Evolutionary conservation across 768 basidiomycete species (phyloP).

Genomic region (Lactarius sp.): DNA sequence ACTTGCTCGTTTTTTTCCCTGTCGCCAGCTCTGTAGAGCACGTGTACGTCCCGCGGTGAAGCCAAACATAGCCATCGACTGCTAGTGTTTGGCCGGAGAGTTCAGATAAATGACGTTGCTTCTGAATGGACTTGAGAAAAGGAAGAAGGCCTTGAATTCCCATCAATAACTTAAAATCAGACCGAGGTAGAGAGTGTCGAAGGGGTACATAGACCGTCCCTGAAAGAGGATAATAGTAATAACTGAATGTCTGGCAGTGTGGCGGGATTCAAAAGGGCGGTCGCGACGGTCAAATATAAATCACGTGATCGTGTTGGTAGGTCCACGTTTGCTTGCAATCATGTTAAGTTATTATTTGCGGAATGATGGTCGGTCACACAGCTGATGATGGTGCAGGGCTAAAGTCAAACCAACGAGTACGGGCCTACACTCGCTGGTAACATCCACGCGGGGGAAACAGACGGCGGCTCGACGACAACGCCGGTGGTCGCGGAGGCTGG

Average conservation of each 20-base stretch:
- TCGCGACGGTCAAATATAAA: background rate
- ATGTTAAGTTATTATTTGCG: too few species aligned
- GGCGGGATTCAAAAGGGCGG: background rate
- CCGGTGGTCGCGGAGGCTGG: background rate
- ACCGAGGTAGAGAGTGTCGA: background rate
- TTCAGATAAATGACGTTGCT: conserved; percentile 69
- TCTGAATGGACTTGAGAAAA: conserved; percentile 86
- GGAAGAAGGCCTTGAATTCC: conserved; percentile 90
- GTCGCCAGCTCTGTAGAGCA: conserved; percentile 90
- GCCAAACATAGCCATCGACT: conserved; percentile 94
- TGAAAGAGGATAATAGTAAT: background rate
- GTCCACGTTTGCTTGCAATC: too few species aligned
- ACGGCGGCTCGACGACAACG: background rate
- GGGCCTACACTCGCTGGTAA: too few species aligned
- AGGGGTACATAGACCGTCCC: background rate
- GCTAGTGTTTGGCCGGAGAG: conserved; percentile 82
- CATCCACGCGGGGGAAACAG: background rate
- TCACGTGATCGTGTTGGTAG: conserved; percentile 17
- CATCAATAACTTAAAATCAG: conserved; percentile 44
- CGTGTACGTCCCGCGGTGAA: conserved; percentile 82
- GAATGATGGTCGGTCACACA: background rate
- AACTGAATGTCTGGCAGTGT: background rate
- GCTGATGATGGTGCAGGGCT: too few species aligned
- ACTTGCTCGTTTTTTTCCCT: conserved; percentile 81
- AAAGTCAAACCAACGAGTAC: too few species aligned